Conservation (phyloP, 2,329 filamentous ascomycete genomes). For the Sporothrix protearum region DNA sequence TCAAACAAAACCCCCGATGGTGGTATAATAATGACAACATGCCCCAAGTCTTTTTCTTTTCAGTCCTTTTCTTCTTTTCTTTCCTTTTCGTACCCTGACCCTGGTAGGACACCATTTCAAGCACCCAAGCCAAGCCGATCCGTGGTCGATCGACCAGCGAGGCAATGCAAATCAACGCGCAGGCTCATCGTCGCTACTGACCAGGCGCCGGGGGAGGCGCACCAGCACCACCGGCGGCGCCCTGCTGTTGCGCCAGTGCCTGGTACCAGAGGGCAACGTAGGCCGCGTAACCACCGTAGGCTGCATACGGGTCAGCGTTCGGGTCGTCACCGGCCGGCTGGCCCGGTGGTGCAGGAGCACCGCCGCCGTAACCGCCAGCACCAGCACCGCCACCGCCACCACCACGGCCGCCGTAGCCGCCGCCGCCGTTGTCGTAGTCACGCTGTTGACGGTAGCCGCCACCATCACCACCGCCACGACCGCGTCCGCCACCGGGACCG, state of each 20-base stretch:
- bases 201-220: constrained; percentile 23
- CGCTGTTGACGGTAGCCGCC: constrained; percentile 44
- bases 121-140: too few species aligned
- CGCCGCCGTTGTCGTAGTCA: constrained; percentile 40
- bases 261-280: constrained; percentile 81
- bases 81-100: too few species aligned
- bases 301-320: constrained; percentile 66
- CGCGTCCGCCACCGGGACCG: constrained; percentile 42
- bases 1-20: background rate
- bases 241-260: constrained; percentile 46
- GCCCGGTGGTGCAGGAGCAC: constrained; percentile 44
- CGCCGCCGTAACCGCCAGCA: constrained; percentile 48
- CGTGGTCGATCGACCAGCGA: too few species aligned
- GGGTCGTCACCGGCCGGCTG: constrained; percentile 45
- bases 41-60: background rate
- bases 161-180: background rate
- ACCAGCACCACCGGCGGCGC: constrained; percentile 23
- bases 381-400: constrained; percentile 45
- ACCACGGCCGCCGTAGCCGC: constrained; percentile 42
- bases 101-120: background rate
- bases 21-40: constrained; percentile 9
- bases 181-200: background rate
- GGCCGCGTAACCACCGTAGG: constrained; percentile 78
- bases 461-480: constrained; percentile 54
- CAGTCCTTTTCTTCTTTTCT: too few species aligned